Base-by-base conservation (phyloP, 495 filamentous ascomycete genomes). In the Mycothermus thermophilus region DNA sequence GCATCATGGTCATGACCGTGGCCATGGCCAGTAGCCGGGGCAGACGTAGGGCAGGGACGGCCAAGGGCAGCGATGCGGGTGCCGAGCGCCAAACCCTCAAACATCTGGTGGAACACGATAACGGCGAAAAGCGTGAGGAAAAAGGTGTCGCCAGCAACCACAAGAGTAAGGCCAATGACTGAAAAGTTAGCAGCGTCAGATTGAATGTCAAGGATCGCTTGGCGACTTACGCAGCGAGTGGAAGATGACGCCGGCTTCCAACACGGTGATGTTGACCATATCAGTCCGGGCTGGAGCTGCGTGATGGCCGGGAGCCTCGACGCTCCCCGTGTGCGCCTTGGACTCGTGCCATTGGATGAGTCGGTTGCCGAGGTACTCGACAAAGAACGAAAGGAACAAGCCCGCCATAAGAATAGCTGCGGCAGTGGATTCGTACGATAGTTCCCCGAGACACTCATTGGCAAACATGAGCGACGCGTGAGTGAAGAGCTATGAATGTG, bases 41-140 rank as follows among this genome's bases (percentile, higher is more conserved):
- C 9, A 3, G 36, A 22, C 12, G 42, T 28, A 2, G 33, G 35
- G 27, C 30, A 32, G 21, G 34, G 19, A 11, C 33, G 30, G 20
- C 55, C 51, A 16, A 80, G 60, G 0, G 68, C 66, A 3, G 78
- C 72, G 39, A 83, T 83, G n/a, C 79, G 73, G 8, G 77, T 70
- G 4, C 80, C 79, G 8, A 85, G 67, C 12, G 80, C 80, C 6
- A 85, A 64, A 13, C 82, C 80, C 59, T 87, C 81, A 35, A 87
- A 85, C 48, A 79, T 78, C 48, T 88, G 73, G 42, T 75, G 73
- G 54, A 77, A 75, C 32, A 74, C 44, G 32, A 77, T 72, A 26
- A 75, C 74, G 23, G 65, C 48, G 38, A 72, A 66, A 20, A 77
- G 64, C 6, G 64, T 68, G 27, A 58, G 50, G 57, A 76, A 76